Evolutionary conservation across 2,329 filamentous ascomycete genomes (phyloP).

Genomic region (Fusarium illudens): DNA sequence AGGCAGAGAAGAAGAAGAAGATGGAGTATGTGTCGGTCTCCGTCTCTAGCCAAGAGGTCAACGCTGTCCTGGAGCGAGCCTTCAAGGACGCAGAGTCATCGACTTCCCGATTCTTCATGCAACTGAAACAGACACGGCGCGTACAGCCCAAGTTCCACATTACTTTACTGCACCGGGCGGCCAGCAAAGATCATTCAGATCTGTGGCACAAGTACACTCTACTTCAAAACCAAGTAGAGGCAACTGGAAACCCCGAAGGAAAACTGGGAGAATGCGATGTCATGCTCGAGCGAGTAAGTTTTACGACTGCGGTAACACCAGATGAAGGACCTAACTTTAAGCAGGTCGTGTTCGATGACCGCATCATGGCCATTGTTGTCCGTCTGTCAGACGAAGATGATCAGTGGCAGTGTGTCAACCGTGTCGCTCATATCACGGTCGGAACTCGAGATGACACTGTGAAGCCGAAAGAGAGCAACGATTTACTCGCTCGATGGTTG

Average conservation of each 20-base stretch:
- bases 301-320: background rate
- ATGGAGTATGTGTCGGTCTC: conserved; percentile 67
- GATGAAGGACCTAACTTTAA: conserved; percentile 34
- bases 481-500: conserved; percentile 79
- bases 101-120: conserved; percentile 69
- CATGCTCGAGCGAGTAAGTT: conserved; percentile 66
- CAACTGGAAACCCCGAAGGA: conserved; percentile 39
- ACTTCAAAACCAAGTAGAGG: conserved; percentile 61
- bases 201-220: conserved; percentile 78
- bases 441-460: conserved; percentile 78
- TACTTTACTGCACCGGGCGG: conserved; percentile 85
- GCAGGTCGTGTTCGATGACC: conserved; percentile 80
- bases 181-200: conserved; percentile 66
- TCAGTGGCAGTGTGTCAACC: conserved; percentile 77
- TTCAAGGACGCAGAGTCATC: conserved; percentile 67
- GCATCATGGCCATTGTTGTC: conserved; percentile 91
- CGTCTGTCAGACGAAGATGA: conserved; percentile 68
- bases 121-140: conserved; percentile 76
- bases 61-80: conserved; percentile 69
- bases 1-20: conserved; percentile 47
- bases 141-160: conserved; percentile 91
- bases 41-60: conserved; percentile 54
- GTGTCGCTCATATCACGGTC: conserved; percentile 86
- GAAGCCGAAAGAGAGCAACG: conserved; percentile 96
- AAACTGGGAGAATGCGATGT: conserved; percentile 70